A percentile compares a stretch with the other conserved stretches of the same genome.
These are phyloP conservation scores for Backusella macrospora DNA, from an alignment of 192 early-diverging fungal genomes.

Conservation along the genomic window DNA sequence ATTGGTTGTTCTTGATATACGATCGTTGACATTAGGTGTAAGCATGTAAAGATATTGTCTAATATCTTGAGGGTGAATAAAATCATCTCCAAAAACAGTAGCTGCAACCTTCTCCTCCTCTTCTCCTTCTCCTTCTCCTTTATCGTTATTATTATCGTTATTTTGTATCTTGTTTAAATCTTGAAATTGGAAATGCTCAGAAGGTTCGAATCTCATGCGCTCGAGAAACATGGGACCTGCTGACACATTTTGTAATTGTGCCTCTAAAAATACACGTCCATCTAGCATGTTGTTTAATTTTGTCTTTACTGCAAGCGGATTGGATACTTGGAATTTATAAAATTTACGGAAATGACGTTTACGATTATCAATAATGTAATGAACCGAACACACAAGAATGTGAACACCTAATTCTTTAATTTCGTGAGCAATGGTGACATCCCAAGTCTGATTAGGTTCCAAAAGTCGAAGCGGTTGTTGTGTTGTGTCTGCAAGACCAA, in stretches of 20 bases:
- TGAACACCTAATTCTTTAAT: constrained; percentile 96
- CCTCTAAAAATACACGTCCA: constrained; percentile 81
- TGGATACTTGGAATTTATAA: constrained; percentile 96
- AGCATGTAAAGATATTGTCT: constrained; percentile 93
- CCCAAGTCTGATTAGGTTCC: constrained; percentile 69
- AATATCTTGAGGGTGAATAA: constrained; percentile 77
- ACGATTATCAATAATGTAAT: constrained; percentile 75
- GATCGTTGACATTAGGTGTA: constrained; percentile 56
- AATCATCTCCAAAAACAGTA: constrained; percentile 59
- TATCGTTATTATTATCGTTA: neutral
- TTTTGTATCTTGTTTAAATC: constrained; percentile 61
- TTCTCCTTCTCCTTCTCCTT: no score
- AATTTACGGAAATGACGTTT: constrained; percentile 82
- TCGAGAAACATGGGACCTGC: constrained; percentile 83
- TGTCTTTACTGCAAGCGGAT: constrained; percentile 95
- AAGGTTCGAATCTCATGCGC: constrained; percentile 82
- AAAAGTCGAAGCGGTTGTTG: constrained; percentile 46
- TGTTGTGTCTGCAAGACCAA: constrained; percentile 69
- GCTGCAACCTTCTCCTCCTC: neutral
- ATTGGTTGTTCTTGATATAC: constrained; percentile 70
- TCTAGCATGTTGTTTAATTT: constrained; percentile 85
- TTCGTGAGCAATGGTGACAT: constrained; percentile 86
- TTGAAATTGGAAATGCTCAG: constrained; percentile 66
- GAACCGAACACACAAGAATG: constrained; percentile 84
- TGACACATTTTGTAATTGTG: constrained; percentile 91